Evolutionary conservation across 73 alveolate species (phyloP).

Genomic region (Symbiodinium pilosum): DNA sequence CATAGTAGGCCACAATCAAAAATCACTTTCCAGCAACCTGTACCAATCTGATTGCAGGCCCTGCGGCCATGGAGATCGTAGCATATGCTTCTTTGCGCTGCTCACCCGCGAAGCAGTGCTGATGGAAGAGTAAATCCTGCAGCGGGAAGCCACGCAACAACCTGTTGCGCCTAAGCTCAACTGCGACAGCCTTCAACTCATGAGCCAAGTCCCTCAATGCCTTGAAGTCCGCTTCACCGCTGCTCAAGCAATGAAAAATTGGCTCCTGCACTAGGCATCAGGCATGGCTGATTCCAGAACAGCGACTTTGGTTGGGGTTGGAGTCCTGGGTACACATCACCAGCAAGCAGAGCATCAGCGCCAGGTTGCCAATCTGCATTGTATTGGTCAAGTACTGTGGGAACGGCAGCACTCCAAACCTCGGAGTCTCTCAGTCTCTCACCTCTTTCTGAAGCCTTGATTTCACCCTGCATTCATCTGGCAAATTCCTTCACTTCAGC

Average conservation of each 20-base stretch:
- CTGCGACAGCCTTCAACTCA: too few relatives aligned
- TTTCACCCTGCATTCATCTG: too few relatives aligned
- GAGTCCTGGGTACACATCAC: constrained; percentile 74
- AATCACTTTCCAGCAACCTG: too few relatives aligned
- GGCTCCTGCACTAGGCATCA: constrained; percentile 49
- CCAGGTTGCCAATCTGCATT: constrained; percentile 84
- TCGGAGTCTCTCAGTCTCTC: too few relatives aligned
- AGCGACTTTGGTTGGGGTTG: too few relatives aligned
- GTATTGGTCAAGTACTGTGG: constrained; percentile 71
- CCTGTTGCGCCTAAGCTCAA: too few relatives aligned
- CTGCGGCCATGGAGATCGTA: constrained; percentile 78
- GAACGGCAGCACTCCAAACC: constrained; percentile 46
- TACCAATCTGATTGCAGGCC: too few relatives aligned
- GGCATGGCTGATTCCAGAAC: too few relatives aligned
- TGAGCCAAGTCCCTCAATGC: neutral
- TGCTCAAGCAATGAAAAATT: constrained; percentile 60
- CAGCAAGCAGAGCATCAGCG: constrained; percentile 77
- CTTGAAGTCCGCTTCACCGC: constrained; percentile 20
- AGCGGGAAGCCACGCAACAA: too few relatives aligned
- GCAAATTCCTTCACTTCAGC: too few relatives aligned
- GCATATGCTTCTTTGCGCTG: constrained; percentile 41
- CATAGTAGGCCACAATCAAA: too few relatives aligned
- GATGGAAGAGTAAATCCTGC: constrained; percentile 83
- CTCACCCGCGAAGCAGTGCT: constrained; percentile 31
- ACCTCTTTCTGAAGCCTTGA: too few relatives aligned